phyloP scores from a whole-genome alignment of 208 protist species.

The Angomonas deanei region DNA sequence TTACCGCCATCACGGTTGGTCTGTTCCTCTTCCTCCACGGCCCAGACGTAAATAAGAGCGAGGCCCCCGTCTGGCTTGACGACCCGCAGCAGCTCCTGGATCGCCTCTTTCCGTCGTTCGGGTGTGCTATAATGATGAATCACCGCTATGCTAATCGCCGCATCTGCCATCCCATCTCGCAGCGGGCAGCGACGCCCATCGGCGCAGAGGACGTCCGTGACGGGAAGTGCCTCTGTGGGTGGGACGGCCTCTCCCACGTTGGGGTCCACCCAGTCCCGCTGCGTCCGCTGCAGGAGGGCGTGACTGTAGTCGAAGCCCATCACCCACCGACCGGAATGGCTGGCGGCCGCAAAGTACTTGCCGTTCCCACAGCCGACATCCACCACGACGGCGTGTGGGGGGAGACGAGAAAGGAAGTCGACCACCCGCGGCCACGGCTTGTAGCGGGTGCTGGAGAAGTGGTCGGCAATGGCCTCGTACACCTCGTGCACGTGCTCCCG shows the following conservation, averaged over 20 bases:
- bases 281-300: constrained; percentile 51
- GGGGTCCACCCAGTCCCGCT: constrained; percentile 32
- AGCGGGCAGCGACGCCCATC: constrained; percentile 63
- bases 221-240: constrained; percentile 14
- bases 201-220: constrained; percentile 51
- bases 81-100: constrained; percentile 76
- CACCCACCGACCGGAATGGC: constrained; percentile 37
- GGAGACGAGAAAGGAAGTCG: constrained; percentile 57
- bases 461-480: constrained; percentile 75
- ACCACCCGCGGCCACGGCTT: constrained; percentile 81
- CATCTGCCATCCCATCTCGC: constrained; percentile 66
- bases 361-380: constrained; percentile 89
- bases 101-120: constrained; percentile 32
- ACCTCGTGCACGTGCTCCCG: constrained; percentile 66
- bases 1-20: background rate
- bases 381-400: constrained; percentile 50
- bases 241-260: constrained; percentile 18
- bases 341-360: constrained; percentile 63
- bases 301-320: constrained; percentile 64
- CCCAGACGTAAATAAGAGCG: constrained; percentile 86
- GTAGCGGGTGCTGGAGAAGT: constrained; percentile 87
- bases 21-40: constrained; percentile 25
- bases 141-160: constrained; percentile 85
- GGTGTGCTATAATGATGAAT: constrained; percentile 83
- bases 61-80: constrained; percentile 42